Base-by-base conservation (phyloP, 2,329 filamentous ascomycete genomes). In the Neocucurbitaria cava region DNA sequence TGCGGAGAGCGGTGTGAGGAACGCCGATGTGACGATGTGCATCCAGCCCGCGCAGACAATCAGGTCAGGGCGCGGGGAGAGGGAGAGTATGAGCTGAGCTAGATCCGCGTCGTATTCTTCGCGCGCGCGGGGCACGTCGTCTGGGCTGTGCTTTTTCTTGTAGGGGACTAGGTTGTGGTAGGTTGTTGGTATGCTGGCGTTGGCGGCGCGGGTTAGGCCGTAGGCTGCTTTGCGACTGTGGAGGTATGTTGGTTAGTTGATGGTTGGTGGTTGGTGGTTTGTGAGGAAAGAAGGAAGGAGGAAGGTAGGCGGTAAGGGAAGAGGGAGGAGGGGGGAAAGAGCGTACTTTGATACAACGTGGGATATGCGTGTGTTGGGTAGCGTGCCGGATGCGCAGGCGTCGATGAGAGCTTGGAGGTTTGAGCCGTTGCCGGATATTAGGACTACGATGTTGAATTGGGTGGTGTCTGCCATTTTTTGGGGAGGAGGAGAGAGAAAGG, bases 71-170 rank as follows among this genome's bases (percentile, higher is more conserved):
- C 92, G 91, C 55, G 90, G 87, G 28, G 93, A 94, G 21, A 99
- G 84, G 52, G 89, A 86, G 81, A 99, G 91, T 52, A 92, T 93
- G 44, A 99, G 82, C 31, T 95, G 95, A 61, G 99, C 82, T 64
- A 92, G 89, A 77, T 95, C 95, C 65, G 94, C 93, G 52, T 96
- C 84, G 76, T 98, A 97, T 54, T 94, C 98, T 68, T 93, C 97
- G 73, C 65, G 54, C 39, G 36, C 46, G 64, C 66, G 30, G 91
- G 80, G 71, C 5, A 79, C 77, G 65, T 71, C 87, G 1, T 62
- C 45, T 1, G 70, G 59, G 65, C n/a, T 92, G 84, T 59, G 82
- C 83, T 69, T 90, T 90, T 54, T n/a, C n/a, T 91, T 92, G 77
- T 91, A 88, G 31, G 85, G 83, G 51, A 93, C 82, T 36, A 95